Evolutionary conservation across 768 basidiomycete genomes (phyloP), one percentile per base, ranked within the genome.

Genomic region (Mrakia hoshinonis): DNA sequence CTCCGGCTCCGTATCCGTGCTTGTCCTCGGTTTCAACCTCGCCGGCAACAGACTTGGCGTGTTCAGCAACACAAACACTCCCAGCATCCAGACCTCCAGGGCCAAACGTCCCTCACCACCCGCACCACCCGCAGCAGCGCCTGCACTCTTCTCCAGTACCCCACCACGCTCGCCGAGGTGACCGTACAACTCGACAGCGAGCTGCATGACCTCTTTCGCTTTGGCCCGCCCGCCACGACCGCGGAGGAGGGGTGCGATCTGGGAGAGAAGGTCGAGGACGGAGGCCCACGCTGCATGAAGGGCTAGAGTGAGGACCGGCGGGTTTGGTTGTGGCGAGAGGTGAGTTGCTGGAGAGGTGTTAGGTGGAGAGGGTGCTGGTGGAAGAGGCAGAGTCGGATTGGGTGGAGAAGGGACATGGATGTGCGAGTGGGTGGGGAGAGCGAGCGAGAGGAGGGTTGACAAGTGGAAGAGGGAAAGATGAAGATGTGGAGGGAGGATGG

Each of bases 51-150:
- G 24, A 51, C 49, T 51, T n/a, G 20, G 15, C 49, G 49, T 51
- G 49, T n/a, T 51, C 24, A 29, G 11, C 10, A 55, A 31, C 24
- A 55, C 54, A 55, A 55, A 55, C 24, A 61, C 58, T 7, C 58
- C 58, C 58, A 61, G n/a, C 58, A 61, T 61, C 58, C 58, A 61
- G 1, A 61, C 58, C 58, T 61, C 58, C 18, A 61, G 20, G 13
- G 36, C 58, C 36, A 61, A 12, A 13, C 58, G 34, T 9, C 58
- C 58, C 29, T 26, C 29, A 26, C 29, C 24, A 6, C 29, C 55
- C 20, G 0, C 58, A 1, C 18, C 29, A 4, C 26, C 55, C 34
- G 29, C 55, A 10, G 20, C 34, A 18, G 7, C 55, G 34, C 31
- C 31, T 31, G 29, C 15, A 20, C 34, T 60, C 36, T 29, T 22